These are phyloP conservation scores for Gymnopilus junonius DNA, from an alignment of 768 basidiomycete genomes.

Conservation along the genomic window DNA sequence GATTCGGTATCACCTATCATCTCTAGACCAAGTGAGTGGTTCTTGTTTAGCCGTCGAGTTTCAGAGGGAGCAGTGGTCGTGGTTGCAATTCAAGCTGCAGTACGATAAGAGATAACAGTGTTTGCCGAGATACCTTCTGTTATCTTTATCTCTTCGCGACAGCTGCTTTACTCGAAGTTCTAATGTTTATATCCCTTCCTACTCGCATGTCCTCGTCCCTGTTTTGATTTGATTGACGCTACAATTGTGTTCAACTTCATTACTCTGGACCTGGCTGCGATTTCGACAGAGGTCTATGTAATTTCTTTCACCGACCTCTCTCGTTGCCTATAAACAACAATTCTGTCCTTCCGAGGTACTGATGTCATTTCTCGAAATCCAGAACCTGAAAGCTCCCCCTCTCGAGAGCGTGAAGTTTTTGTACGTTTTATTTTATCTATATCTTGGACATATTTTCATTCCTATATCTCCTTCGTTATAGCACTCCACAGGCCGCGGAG, in stretches of 20 bases:
- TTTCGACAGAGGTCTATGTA: too few relatives aligned
- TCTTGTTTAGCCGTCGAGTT: not conserved
- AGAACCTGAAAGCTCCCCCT: constrained; percentile 50
- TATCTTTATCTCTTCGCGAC: not conserved
- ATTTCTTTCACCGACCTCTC: too few relatives aligned
- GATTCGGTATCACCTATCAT: constrained; percentile 6
- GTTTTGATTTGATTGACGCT: too few relatives aligned
- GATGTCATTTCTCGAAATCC: not conserved
- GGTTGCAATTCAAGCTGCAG: constrained; percentile 1
- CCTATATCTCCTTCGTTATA: constrained; percentile 21
- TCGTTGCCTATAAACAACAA: too few relatives aligned
- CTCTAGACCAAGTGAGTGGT: not conserved
- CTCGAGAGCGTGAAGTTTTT: constrained; percentile 60
- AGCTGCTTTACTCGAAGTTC: not conserved
- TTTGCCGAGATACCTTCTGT: not conserved
- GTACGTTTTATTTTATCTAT: constrained; percentile 39
- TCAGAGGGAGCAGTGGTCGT: constrained; percentile 3
- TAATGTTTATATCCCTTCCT: not conserved
- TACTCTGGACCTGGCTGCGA: too few relatives aligned
- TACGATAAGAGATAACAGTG: constrained; percentile 15
- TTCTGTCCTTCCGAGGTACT: too few relatives aligned
- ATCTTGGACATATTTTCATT: not conserved
- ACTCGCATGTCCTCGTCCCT: too few relatives aligned
- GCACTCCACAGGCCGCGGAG: constrained; percentile 71
- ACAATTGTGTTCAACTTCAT: too few relatives aligned